These are phyloP conservation scores for Gynostemma pentaphyllum DNA, from an alignment of 306 rosid species.

Conservation along the genomic window DNA sequence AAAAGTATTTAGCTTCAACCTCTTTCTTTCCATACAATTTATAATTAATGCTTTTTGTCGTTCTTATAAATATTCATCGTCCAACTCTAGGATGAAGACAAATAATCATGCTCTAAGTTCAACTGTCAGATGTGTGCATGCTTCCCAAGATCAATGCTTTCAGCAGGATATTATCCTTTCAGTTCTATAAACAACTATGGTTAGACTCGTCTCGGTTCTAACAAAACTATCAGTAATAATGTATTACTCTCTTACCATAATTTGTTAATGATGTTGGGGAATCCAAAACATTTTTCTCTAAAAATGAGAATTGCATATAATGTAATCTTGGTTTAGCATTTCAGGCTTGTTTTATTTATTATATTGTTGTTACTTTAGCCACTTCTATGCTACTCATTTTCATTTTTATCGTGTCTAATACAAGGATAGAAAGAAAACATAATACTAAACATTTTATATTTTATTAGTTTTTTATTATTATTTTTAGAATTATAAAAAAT, in stretches of 20 bases:
- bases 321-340: too few species aligned
- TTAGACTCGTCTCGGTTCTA: slow-evolving; percentile 25
- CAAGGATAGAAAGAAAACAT: too few species aligned
- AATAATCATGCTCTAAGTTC: slow-evolving; percentile 27
- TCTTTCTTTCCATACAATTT: neutral
- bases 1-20: slow-evolving; percentile 30
- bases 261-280: neutral
- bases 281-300: too few species aligned
- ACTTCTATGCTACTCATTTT: too few species aligned
- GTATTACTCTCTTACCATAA: neutral
- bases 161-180: slow-evolving; percentile 7
- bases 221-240: neutral
- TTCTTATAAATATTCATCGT: neutral
- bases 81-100: slow-evolving; percentile 69
- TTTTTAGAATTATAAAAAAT: too few species aligned
- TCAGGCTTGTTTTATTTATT: too few species aligned
- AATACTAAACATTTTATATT: too few species aligned
- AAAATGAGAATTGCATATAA: too few species aligned
- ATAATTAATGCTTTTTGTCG: neutral
- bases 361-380: too few species aligned
- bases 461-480: too few species aligned
- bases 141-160: slow-evolving; percentile 25
- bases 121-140: too few species aligned
- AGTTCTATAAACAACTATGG: slow-evolving; percentile 20
- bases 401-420: too few species aligned